Conservation (phyloP, 208 protist genomes). For the Acanthamoeba sp. region DNA sequence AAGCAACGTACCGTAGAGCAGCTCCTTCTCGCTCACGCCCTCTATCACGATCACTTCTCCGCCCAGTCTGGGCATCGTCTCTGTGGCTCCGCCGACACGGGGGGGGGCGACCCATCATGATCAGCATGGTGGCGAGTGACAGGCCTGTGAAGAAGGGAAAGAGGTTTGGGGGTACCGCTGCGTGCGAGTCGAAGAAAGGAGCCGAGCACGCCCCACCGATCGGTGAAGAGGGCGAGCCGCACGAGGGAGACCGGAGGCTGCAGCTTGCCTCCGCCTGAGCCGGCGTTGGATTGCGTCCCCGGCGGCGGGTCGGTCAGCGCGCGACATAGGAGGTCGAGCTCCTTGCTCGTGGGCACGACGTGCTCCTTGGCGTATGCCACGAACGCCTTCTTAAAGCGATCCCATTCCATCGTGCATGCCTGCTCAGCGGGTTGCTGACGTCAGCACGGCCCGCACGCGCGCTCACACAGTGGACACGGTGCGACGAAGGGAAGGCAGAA, state of each 20-base stretch:
- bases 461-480: too few relatives aligned
- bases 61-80: neutral
- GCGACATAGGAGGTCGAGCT: neutral
- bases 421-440: neutral
- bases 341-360: neutral
- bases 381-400: slow-evolving; percentile 31
- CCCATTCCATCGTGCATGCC: slow-evolving; percentile 16
- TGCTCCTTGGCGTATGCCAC: slow-evolving; percentile 5
- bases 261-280: neutral
- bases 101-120: neutral
- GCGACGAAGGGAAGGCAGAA: neutral
- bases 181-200: neutral
- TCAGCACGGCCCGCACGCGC: too few relatives aligned
- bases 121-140: too few relatives aligned
- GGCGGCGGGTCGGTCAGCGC: neutral
- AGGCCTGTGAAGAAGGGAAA: neutral
- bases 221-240: neutral
- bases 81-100: neutral
- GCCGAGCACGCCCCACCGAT: neutral
- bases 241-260: slow-evolving; percentile 3
- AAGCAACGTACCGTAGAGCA: neutral
- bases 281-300: neutral
- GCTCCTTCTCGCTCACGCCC: neutral
- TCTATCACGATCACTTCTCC: neutral
- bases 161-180: neutral